A percentile compares a stretch with the other conserved stretches of the same genome.
phyloP scores from a whole-genome alignment of 805 yeast genomes.

The Sugiyamaella chiloensis region DNA sequence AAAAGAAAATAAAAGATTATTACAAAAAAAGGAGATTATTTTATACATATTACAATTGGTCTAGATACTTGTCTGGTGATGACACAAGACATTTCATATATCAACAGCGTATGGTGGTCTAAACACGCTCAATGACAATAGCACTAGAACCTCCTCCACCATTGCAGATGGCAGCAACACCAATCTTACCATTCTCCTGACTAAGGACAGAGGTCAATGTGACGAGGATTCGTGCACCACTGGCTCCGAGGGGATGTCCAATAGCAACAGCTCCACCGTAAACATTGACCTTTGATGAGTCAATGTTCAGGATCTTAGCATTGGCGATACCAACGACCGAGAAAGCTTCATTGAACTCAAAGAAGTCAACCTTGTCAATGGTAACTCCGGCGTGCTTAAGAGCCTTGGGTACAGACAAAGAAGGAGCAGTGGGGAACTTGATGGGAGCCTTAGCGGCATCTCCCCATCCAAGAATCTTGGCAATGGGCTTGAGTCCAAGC shows the following conservation, averaged over 20 bases:
- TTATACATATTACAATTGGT: background rate
- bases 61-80: background rate
- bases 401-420: conserved; percentile 94
- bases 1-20: background rate
- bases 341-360: conserved; percentile 97
- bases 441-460: conserved; percentile 96
- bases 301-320: conserved; percentile 61
- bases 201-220: conserved; percentile 75
- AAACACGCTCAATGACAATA: conserved; percentile 73
- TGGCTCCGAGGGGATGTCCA: conserved; percentile 93
- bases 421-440: conserved; percentile 94
- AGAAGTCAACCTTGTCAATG: conserved; percentile 73
- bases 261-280: conserved; percentile 96
- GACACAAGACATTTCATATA: no score
- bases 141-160: conserved; percentile 99
- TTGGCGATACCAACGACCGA: conserved; percentile 95
- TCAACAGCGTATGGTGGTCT: conserved; percentile 18
- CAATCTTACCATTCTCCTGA: conserved; percentile 85
- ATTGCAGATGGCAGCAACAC: conserved; percentile 95
- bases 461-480: conserved; percentile 91
- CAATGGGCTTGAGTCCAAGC: conserved; percentile 83
- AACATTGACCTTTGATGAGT: conserved; percentile 71
- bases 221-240: conserved; percentile 90
- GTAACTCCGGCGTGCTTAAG: conserved; percentile 75
- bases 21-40: no score